These are phyloP conservation scores for Lotmaria passim DNA, from an alignment of 208 protist species.

Conservation along the genomic window DNA sequence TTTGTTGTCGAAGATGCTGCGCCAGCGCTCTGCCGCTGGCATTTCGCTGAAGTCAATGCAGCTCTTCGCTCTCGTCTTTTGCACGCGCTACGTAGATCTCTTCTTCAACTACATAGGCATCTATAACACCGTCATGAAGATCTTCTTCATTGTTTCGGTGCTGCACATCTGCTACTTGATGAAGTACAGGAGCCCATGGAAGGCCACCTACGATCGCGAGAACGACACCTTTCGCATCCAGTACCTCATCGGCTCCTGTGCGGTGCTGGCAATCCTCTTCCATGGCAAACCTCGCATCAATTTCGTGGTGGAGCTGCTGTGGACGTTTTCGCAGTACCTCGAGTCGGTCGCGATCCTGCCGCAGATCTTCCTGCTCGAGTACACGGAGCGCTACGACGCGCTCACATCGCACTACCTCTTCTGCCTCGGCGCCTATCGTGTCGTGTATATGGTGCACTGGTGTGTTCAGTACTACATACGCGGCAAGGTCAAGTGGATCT, in stretches of 20 bases:
- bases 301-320: conserved; percentile 84
- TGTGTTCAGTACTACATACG: conserved; percentile 85
- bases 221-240: conserved; percentile 92
- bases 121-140: conserved; percentile 96
- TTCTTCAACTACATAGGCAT: conserved; percentile 79
- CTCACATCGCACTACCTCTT: conserved; percentile 96
- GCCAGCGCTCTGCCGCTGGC: conserved; percentile 81
- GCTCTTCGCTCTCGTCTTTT: conserved; percentile 94
- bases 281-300: conserved; percentile 42
- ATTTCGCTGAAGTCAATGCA: conserved; percentile 96
- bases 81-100: conserved; percentile 94
- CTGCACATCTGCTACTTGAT: conserved; percentile 95
- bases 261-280: conserved; percentile 77
- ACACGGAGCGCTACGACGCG: conserved; percentile 93
- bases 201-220: conserved; percentile 88
- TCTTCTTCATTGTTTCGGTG: conserved; percentile 92
- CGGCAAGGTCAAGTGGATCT: conserved; percentile 69
- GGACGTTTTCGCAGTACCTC: conserved; percentile 96
- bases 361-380: conserved; percentile 96
- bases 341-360: conserved; percentile 96
- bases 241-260: conserved; percentile 87
- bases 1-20: conserved; percentile 94
- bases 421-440: conserved; percentile 93
- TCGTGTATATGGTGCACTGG: conserved; percentile 97
- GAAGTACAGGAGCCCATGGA: conserved; percentile 88